Evolutionary conservation across 345 rosid genomes (phyloP), one percentile per base, ranked within the genome.

Genomic region (Rhizophora apiculata): DNA sequence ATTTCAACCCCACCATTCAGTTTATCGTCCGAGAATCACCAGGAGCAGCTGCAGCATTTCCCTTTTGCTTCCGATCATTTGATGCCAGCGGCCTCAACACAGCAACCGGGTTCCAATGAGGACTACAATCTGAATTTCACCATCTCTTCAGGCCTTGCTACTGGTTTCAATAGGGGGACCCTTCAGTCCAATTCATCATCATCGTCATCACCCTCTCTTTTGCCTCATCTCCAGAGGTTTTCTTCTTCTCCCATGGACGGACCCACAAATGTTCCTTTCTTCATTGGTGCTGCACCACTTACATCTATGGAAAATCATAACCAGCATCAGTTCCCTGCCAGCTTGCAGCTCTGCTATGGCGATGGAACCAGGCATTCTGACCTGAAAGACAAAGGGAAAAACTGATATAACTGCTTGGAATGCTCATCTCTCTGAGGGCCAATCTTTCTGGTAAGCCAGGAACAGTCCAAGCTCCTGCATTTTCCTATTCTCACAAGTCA

Each of bases 121-220:
- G 88, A 84, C 53, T 87, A 88, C 64, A 89, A 86, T 71, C 90
- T 91, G 4, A 89, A 89, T 80, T 95, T 92, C 86, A 88, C 90
- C 6, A 88, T 92, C 73, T 86, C 97, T 37, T 76, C 97, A 72
- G 82, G 86, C 84, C 87, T 87, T 81, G 84, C 85, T 83, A 94
- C 85, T 83, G 97, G 92, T 84, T 84, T 83, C 88, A 90, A 90
- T 65, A 92, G 99, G 99, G 98, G 99, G 99, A 90, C 99, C 99
- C 99, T 95, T 95, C 99, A 95, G 99, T 95, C 99, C 99, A 95
- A 95, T 95, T 64, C 76, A 63, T 73, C 84, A 70, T 83, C 87
- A 71, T 84, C 97, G 58, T 60, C 76, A 63, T 71, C 84, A 70
- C 84, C 87, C 72, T 85, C 97, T 49, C 83, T 90, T 80, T 81